phyloP scores from a whole-genome alignment of 306 rosid species.

The Chamaecrista fasciculata region DNA sequence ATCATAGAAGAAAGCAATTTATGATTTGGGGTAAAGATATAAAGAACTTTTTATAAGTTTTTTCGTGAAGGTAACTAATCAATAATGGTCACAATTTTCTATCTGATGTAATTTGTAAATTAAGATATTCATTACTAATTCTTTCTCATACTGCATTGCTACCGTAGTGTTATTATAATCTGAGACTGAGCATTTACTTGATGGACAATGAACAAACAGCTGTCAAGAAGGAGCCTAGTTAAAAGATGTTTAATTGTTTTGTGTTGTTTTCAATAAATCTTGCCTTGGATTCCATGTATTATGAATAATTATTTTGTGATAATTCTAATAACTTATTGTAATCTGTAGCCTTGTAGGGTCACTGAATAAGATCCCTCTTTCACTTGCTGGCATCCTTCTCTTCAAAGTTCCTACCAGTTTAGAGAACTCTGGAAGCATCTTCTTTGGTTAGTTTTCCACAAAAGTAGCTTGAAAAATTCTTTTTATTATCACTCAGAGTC shows the following conservation, averaged over 20 bases:
- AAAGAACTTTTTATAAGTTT: too few relatives aligned
- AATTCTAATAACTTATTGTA: conserved; percentile 32
- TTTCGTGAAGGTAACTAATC: background rate
- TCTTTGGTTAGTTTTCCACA: conserved; percentile 67
- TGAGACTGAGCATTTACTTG: background rate
- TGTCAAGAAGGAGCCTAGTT: background rate
- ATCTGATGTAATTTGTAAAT: background rate
- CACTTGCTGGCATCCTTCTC: conserved; percentile 83
- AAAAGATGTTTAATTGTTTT: background rate
- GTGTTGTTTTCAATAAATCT: background rate
- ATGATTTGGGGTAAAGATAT: too few relatives aligned
- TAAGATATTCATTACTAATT: background rate
- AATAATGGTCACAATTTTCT: background rate
- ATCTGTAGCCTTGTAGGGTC: conserved; percentile 94
- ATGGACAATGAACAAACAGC: background rate
- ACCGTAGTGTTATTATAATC: background rate
- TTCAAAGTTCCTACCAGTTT: conserved; percentile 92
- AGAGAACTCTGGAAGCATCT: conserved; percentile 87
- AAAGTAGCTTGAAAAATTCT: conserved; percentile 1
- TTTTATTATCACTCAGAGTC: background rate
- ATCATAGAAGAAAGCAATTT: too few relatives aligned
- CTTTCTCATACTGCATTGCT: background rate
- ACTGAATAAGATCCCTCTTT: conserved; percentile 95
- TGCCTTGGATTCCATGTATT: conserved; percentile 2
- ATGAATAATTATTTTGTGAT: background rate